Percentiles rank a stretch among this genome's conserved stretches.
These are phyloP conservation scores for Termitomyces sp. DNA, from an alignment of 768 basidiomycete species.

Conservation along the genomic window DNA sequence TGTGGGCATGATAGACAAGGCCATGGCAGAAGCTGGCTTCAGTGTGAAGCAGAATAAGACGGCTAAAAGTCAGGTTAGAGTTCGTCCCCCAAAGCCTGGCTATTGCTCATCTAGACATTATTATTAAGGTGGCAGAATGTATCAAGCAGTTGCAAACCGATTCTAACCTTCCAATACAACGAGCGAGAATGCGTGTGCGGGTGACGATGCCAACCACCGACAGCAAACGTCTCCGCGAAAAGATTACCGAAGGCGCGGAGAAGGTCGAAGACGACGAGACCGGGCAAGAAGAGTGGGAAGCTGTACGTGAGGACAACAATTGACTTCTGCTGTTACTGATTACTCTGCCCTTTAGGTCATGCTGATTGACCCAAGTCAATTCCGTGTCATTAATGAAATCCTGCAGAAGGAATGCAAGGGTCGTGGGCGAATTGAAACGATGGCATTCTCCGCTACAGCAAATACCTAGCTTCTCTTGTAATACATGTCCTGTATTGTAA, in stretches of 20 bases:
- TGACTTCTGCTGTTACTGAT: neutral
- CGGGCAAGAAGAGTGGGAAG: conserved; percentile 75
- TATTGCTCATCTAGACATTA: neutral
- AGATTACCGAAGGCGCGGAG: conserved; percentile 69
- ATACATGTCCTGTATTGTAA: neutral
- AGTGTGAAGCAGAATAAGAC: conserved; percentile 85
- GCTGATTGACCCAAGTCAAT: conserved; percentile 90
- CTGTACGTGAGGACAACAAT: conserved; percentile 45
- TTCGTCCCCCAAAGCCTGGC: neutral
- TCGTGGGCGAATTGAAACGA: conserved; percentile 78
- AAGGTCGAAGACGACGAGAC: conserved; percentile 81
- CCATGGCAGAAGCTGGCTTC: conserved; percentile 92
- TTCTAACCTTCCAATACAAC: conserved; percentile 86
- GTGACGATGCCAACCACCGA: conserved; percentile 68
- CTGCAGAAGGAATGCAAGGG: conserved; percentile 91
- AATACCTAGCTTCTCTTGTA: conserved; percentile 9
- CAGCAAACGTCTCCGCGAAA: conserved; percentile 62
- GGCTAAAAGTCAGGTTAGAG: conserved; percentile 85
- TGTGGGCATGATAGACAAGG: conserved; percentile 95
- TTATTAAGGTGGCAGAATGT: conserved; percentile 79
- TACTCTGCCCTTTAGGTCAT: conserved; percentile 52
- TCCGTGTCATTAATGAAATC: conserved; percentile 84
- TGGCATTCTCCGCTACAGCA: conserved; percentile 65
- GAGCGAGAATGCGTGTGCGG: conserved; percentile 89
- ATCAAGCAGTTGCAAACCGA: conserved; percentile 78